Base-by-base conservation (phyloP, 768 basidiomycete species). In the Mycena pura region DNA sequence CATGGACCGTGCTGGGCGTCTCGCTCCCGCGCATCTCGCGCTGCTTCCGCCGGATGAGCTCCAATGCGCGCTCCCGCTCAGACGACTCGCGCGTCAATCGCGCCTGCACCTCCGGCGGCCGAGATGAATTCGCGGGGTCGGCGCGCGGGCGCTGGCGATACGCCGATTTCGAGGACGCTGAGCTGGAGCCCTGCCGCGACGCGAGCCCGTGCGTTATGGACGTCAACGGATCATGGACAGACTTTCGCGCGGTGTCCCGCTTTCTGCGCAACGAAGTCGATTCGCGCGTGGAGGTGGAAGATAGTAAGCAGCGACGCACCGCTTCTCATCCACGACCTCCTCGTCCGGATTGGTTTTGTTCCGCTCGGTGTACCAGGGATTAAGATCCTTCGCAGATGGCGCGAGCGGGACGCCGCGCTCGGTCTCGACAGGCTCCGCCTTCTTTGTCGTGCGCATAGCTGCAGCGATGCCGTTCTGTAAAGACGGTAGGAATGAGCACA, bases 391-490 rank as follows among this genome's bases (percentile, higher is more conserved):
- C 6, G 80, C 83, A 3, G 85, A 83, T 0, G 93, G 93, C 1
- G 89, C 92, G 5, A 94, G 78, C 2, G 90, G 80, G 8, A 92
- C 72, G 17, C 93, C 92, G 64, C 85, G 86, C 50, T 95, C 92
- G 0, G 82, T 80, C 67, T 89, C 87, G 7, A 74, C 75, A 0
- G 80, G 71, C 4, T 74, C 64, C 9, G 76, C 64, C 63, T 86
- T 86, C 71, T 82, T 85, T 5, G 82, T 78, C 3, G 82, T 78
- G 22, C 79, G 81, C 14, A 81, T 75, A 2, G 84, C 75, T 6
- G 81, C 77, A 0, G 81, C 70, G 21, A 82, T 75, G 5, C 82
- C 76, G 62, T 78, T 82, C 81, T 84, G 71, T 27, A 14, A 39
- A 29, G 17, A n/a, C 10, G 40, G 59, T 39, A 62, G 13, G 31